Evolutionary conservation across 2,329 filamentous ascomycete species (phyloP).

Genomic region (Clonostachys rosea): DNA sequence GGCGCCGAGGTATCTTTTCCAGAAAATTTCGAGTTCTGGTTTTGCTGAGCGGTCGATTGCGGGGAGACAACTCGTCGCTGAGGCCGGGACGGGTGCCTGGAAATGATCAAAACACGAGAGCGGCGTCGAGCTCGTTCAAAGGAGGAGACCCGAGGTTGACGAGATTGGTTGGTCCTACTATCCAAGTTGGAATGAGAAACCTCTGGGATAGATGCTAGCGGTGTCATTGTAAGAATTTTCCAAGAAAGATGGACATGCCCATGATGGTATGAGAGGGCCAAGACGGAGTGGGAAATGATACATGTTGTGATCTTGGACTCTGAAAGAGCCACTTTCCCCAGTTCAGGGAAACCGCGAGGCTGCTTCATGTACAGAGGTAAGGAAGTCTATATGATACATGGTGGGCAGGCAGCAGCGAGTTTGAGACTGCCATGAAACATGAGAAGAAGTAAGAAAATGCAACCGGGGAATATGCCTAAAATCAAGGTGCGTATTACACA

Average conservation of each 20-base stretch:
- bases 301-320: too few relatives aligned
- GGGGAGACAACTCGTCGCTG: background rate
- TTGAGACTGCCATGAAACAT: background rate
- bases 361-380: too few relatives aligned
- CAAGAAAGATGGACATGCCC: conserved; percentile 7
- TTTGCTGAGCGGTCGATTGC: background rate
- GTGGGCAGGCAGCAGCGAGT: too few relatives aligned
- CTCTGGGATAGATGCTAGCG: conserved; percentile 18
- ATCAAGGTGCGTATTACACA: too few relatives aligned
- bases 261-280: too few relatives aligned
- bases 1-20: background rate
- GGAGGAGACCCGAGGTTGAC: conserved; percentile 4
- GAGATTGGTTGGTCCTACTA: background rate
- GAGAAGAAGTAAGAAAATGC: background rate
- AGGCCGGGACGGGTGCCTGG: conserved; percentile 14
- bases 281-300: too few relatives aligned
- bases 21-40: background rate
- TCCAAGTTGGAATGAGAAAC: background rate
- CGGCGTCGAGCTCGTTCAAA: conserved; percentile 12
- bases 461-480: background rate
- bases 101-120: conserved; percentile 16
- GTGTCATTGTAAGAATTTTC: conserved; percentile 17
- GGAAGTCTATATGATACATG: too few relatives aligned
- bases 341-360: too few relatives aligned
- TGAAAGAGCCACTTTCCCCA: too few relatives aligned